These are phyloP conservation scores for Pisolithus tinctorius DNA, from an alignment of 768 basidiomycete species.

Conservation along the genomic window DNA sequence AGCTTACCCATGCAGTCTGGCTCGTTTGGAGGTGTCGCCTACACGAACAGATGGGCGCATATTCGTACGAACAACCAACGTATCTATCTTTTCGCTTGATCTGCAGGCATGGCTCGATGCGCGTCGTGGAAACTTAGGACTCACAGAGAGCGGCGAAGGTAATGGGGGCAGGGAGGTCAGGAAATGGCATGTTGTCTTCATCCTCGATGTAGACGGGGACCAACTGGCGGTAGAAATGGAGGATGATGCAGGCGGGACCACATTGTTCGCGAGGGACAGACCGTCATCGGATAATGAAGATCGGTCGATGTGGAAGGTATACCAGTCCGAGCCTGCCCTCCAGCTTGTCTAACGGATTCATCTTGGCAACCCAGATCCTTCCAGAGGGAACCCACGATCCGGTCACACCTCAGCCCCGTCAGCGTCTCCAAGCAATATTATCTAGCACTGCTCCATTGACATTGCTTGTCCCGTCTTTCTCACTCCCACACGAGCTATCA, in stretches of 20 bases:
- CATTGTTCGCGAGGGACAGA: constrained; percentile 8
- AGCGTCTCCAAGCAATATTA: constrained; percentile 64
- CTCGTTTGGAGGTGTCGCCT: constrained; percentile 14
- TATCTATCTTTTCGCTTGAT: constrained; percentile 20
- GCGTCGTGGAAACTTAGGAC: background rate
- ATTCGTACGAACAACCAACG: constrained; percentile 19
- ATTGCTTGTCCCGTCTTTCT: constrained; percentile 45
- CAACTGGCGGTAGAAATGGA: background rate
- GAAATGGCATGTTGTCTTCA: background rate
- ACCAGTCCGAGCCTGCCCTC: background rate
- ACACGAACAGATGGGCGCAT: constrained; percentile 1
- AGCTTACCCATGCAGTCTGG: background rate
- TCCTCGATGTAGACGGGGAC: constrained; percentile 11
- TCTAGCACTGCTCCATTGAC: constrained; percentile 44
- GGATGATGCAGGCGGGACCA: background rate
- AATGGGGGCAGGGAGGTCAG: background rate
- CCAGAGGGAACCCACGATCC: background rate
- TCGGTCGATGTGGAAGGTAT: constrained; percentile 20
- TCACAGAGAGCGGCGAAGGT: background rate
- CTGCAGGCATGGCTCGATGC: background rate
- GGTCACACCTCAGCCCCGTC: constrained; percentile 28
- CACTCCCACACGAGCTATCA: constrained; percentile 33
- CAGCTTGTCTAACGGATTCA: background rate
- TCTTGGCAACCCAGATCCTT: background rate
- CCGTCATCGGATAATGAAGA: background rate